Base-by-base conservation (phyloP, 2,329 filamentous ascomycete species). In the Pseudogymnoascus pannorum region DNA sequence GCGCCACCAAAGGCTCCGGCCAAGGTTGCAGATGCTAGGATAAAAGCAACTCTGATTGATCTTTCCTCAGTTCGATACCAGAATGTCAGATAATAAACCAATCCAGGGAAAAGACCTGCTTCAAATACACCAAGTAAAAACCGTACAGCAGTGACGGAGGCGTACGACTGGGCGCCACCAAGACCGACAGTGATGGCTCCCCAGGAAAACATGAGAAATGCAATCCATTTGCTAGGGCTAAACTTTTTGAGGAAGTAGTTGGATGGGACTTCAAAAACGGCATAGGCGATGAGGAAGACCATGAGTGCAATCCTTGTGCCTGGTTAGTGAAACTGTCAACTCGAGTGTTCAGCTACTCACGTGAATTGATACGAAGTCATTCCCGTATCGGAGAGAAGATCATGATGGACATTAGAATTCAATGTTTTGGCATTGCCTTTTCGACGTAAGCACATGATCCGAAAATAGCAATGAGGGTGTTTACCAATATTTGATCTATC, bases 121-220 rank as follows among this genome's bases (percentile, higher is more conserved):
- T 81, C 79, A 63, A 78, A 76, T n/a, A 77, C 75, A 3, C 79
- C 79, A 0, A 81, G 71, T 8, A 81, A 65, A 57, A 80, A 80
- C 1, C 79, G 75, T 4, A 78, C 71, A 1, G 74, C 78, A 2
- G 76, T 74, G 0, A 81, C 73, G 35, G 74, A 72, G 7, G 73
- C 73, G 58, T 74, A 78, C 62, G 72, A 79, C 3, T 76, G 78
- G 22, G 44, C 44, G n/a, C 44, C 44, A 16, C 44, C 44, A 8
- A 51, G 44, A 16, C 44, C 44, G 22, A 51, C 5, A 7, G 44
- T 51, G 7, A 51, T 26, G 22, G 24, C 44, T 51, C 44, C 44
- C 44, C 44, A 51, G 44, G 44, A 51, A 22, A 51, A 51, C 44
- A 51, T 51, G 22, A 51, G 22, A 4, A 51, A 51, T 14, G 44